Conservation (phyloP, 495 filamentous ascomycete species). For the Aspergillus olivimuriae region DNA sequence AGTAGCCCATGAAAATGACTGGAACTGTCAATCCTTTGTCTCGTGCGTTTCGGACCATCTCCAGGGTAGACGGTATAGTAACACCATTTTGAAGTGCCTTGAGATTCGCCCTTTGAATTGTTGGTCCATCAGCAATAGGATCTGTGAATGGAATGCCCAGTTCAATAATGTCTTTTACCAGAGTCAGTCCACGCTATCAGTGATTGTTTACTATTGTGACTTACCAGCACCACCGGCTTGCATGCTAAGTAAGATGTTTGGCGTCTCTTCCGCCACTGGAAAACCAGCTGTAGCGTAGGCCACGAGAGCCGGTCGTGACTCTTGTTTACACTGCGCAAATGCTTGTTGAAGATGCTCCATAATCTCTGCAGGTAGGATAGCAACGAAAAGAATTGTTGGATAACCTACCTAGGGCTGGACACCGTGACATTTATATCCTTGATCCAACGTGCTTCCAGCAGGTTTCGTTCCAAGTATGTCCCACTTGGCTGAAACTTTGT, state of each 20-base stretch:
- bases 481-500: too few relatives aligned
- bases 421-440: too few relatives aligned
- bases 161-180: conserved; percentile 21
- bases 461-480: too few relatives aligned
- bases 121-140: conserved; percentile 83
- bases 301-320: conserved; percentile 56
- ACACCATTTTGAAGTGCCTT: conserved; percentile 73
- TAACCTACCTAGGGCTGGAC: too few relatives aligned
- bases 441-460: too few relatives aligned
- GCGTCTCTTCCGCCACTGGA: conserved; percentile 62
- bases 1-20: conserved; percentile 87
- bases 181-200: too few relatives aligned
- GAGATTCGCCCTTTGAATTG: conserved; percentile 75
- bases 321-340: conserved; percentile 67
- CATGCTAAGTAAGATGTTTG: conserved; percentile 73
- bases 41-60: conserved; percentile 66
- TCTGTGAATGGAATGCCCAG: conserved; percentile 81
- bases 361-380: too few relatives aligned
- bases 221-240: conserved; percentile 79
- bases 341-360: conserved; percentile 69
- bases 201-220: too few relatives aligned
- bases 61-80: conserved; percentile 59
- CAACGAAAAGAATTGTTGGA: too few relatives aligned
- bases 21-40: conserved; percentile 61
- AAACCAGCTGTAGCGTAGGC: conserved; percentile 90